Percentiles rank a stretch among this genome's conserved stretches.
Evolutionary conservation across 2,329 filamentous ascomycete genomes (phyloP).

Genomic region (Colletotrichum tanaceti): DNA sequence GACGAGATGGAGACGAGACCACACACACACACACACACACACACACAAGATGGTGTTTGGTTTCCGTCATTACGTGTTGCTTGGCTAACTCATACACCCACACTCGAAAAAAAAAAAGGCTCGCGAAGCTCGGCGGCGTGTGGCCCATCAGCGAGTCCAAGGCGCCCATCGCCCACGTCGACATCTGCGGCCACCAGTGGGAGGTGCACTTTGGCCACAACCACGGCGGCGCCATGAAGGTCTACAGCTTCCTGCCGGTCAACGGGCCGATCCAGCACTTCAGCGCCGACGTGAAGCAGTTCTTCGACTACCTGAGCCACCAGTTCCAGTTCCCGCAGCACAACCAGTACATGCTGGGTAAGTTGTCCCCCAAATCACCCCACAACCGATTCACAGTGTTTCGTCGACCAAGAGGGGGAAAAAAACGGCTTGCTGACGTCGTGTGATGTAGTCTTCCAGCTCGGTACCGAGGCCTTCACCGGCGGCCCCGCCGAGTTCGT

Average conservation of each 20-base stretch:
- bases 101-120: slow-evolving; percentile 49
- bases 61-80: too few relatives aligned
- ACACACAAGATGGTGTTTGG: too few relatives aligned
- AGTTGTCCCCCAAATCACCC: background rate
- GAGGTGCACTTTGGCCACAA: slow-evolving; percentile 67
- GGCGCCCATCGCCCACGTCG: slow-evolving; percentile 38
- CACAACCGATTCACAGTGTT: too few relatives aligned
- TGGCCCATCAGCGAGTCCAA: slow-evolving; percentile 51
- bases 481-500: slow-evolving; percentile 43
- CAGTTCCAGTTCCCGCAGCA: slow-evolving; percentile 54
- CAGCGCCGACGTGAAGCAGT: slow-evolving; percentile 64
- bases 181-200: slow-evolving; percentile 53
- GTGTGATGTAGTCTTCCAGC: slow-evolving; percentile 41
- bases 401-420: too few relatives aligned
- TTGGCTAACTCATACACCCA: too few relatives aligned
- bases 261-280: slow-evolving; percentile 58
- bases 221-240: slow-evolving; percentile 58
- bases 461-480: slow-evolving; percentile 45
- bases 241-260: slow-evolving; percentile 60
- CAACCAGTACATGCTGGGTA: slow-evolving; percentile 45
- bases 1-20: too few relatives aligned
- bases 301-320: slow-evolving; percentile 62
- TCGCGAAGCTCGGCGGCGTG: slow-evolving; percentile 68
- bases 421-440: slow-evolving; percentile 1
- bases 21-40: too few relatives aligned